Evolutionary conservation across 495 filamentous ascomycete genomes (phyloP), one percentile per base, ranked within the genome.

Genomic region (Mytilinidion resinicola): DNA sequence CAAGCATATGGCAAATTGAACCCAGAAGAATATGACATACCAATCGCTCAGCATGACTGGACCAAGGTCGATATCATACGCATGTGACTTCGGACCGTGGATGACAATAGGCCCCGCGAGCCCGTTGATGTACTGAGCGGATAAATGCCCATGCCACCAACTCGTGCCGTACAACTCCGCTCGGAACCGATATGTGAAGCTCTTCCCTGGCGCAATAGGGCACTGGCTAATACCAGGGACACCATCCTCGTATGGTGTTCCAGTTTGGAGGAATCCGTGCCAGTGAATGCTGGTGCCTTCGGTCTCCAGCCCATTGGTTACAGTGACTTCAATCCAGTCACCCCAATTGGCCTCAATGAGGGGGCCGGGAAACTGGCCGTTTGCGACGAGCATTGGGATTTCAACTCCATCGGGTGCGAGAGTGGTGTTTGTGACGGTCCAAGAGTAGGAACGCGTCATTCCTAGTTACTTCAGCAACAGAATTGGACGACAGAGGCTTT

Each of bases 111-210:
- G 59, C 14, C 81, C 81, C 36, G 74, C 78, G 9, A 79, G 70
- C 15, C 81, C 81, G 61, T 84, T 80, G 57, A 76, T 71, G 17
- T 82, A 67, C 51, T 76, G 72, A 8, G 71, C 72, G 34, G 65
- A 64, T 17, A 67, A 64, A 56, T 84, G 82, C n/a, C 75, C 69
- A 64, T 83, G 81, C 57, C 83, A 72, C 75, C 74, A 79, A 65
- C 78, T 80, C 14, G 72, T 77, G 17, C 81, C 80, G 59, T 76
- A 76, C 17, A 76, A 72, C 6, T 65, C 71, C 6, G 79, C 81
- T 1, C 66, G 72, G 69, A 73, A 84, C 35, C 69, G 65, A 58
- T 82, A 80, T 14, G 59, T 64, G 38, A 74, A 83, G 9, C 55
- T 72, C 9, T 65, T 61, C 7, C 74, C 76, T 3, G 77, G 72